phyloP scores from a whole-genome alignment of 441 rosid species.

The Rhodomyrtus psidioides region DNA sequence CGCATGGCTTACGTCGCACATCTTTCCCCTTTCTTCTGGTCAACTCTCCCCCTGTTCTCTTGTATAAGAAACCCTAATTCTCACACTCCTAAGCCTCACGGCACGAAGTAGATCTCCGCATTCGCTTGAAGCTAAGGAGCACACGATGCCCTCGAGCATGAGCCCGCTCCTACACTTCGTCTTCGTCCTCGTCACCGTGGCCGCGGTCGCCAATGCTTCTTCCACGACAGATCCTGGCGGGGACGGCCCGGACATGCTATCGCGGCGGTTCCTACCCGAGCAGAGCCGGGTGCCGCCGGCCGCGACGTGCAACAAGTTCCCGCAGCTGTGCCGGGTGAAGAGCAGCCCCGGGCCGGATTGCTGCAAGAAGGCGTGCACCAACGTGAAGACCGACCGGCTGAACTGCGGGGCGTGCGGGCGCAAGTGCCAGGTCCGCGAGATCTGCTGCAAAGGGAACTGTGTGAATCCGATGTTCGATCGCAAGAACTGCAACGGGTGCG shows the following conservation, averaged over 20 bases:
- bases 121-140: background rate
- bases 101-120: background rate
- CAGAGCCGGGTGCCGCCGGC: background rate
- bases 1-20: background rate
- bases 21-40: background rate
- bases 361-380: conserved; percentile 2
- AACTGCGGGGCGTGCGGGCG: conserved; percentile 3
- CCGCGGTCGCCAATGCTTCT: background rate
- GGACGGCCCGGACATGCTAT: background rate
- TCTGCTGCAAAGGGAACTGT: background rate
- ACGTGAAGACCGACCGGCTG: background rate
- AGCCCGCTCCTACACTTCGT: background rate
- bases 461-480: background rate
- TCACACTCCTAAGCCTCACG: background rate
- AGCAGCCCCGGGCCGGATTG: background rate
- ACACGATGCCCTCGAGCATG: background rate
- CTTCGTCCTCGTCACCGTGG: background rate
- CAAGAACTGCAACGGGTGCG: background rate
- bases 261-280: background rate
- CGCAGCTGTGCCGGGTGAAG: background rate
- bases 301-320: background rate
- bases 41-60: background rate
- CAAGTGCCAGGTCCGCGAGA: background rate
- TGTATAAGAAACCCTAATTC: background rate
- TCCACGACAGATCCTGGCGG: background rate